Percentiles rank a stretch among this genome's conserved stretches.
These are phyloP conservation scores for Carex littledalei DNA, from an alignment of 176 grass and related monocot genomes.

Conservation along the genomic window DNA sequence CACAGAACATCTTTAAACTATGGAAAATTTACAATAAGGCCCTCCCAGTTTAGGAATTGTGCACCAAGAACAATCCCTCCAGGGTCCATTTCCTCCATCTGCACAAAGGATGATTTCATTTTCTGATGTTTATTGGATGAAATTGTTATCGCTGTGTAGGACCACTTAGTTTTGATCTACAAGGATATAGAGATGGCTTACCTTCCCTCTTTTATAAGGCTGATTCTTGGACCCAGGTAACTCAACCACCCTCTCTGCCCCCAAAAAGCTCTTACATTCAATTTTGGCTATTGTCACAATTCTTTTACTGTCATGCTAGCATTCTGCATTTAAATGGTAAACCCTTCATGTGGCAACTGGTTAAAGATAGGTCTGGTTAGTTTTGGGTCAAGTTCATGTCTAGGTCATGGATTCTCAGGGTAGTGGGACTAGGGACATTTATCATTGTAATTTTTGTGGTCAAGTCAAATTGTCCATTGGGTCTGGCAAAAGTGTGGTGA, in stretches of 20 bases:
- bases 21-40: background rate
- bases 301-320: background rate
- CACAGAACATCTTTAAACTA: background rate
- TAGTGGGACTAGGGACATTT: background rate
- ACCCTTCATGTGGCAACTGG: background rate
- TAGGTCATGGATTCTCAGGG: background rate
- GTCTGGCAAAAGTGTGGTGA: too few relatives aligned
- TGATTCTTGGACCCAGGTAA: constrained; percentile 53
- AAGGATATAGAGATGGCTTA: background rate
- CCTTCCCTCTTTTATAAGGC: constrained; percentile 21
- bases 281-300: background rate
- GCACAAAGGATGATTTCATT: background rate
- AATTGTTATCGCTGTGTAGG: constrained; percentile 33
- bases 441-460: too few relatives aligned
- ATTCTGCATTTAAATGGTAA: background rate
- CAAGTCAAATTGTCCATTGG: too few relatives aligned
- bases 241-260: too few relatives aligned
- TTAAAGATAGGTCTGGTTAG: background rate
- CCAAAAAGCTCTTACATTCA: background rate
- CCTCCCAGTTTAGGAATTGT: background rate
- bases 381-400: background rate
- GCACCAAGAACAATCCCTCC: background rate
- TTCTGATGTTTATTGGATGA: constrained; percentile 1
- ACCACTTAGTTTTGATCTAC: constrained; percentile 43
- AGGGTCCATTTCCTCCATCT: background rate